Conservation (phyloP, 2,329 filamentous ascomycete genomes). For the Davidsoniella virescens region DNA sequence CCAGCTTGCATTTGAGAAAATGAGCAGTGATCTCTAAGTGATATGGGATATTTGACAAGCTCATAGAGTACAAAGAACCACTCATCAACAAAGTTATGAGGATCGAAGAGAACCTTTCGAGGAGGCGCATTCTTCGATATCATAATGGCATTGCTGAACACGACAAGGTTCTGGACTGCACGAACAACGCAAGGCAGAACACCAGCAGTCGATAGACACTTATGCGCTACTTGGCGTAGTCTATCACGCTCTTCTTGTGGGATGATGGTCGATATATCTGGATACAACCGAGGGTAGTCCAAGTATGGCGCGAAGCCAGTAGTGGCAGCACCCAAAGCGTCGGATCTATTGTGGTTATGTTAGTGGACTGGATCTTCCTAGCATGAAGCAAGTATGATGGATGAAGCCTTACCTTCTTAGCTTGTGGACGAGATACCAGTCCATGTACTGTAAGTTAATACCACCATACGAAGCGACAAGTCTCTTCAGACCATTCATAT, state of each 20-base stretch:
- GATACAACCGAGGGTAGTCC: conserved; percentile 11
- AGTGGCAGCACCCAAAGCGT: conserved; percentile 8
- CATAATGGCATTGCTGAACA: conserved; percentile 8
- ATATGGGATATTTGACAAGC: conserved; percentile 10
- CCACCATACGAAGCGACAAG: conserved; percentile 8
- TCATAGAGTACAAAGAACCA: conserved; percentile 10
- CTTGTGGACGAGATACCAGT: conserved; percentile 13
- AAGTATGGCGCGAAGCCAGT: conserved; percentile 10
- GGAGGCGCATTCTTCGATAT: conserved; percentile 6
- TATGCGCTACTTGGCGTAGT: conserved; percentile 1
- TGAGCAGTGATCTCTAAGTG: conserved; percentile 9
- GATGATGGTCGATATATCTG: conserved; percentile 8
- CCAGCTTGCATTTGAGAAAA: conserved; percentile 10
- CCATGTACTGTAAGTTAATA: conserved; percentile 6
- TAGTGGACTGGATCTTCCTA: neutral
- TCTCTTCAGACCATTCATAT: conserved; percentile 12
- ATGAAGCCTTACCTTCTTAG: conserved; percentile 9
- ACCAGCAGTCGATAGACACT: conserved; percentile 4
- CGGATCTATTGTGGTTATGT: neutral
- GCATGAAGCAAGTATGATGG: neutral
- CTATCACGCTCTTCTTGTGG: conserved; percentile 1
- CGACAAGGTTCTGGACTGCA: conserved; percentile 6
- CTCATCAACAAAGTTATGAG: conserved; percentile 10
- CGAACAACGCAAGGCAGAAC: conserved; percentile 7
- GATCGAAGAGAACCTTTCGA: conserved; percentile 8